Base-by-base conservation (phyloP, 148 eudicot species). In the Dianthus caryophyllus region DNA sequence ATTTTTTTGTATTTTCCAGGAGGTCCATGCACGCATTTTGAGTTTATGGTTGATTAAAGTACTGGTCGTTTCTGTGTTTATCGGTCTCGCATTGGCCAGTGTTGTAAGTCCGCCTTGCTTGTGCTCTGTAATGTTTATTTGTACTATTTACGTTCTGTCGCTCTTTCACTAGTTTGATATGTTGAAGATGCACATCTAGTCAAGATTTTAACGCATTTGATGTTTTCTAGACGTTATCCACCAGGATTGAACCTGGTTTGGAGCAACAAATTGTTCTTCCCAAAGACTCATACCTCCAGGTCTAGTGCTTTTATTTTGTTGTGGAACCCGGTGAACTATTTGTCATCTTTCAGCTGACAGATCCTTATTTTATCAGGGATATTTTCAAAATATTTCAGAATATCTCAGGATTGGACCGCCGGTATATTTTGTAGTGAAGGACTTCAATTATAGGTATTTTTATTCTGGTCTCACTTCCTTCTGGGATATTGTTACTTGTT, bases 221-320 rank as follows among this genome's bases (percentile, higher is more conserved):
- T 58, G 21, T 49, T 47, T 74, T 56, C n/a, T 71, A 95, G 97
- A 95, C 99, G 50, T 87, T 95, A 71, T 88, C 91, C 78, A 81
- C 97, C 29, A 88, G 99, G 84, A 90, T 95, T 68, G 82, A 95
- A 81, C 94, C 97, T 76, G 99, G 99, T 76, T 75, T 95, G 55
- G 97, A 95, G 78, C 99, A 95, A 79, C 90, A 90, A 76, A 86
- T 95, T 72, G 99, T 91, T 82, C 96, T 95, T 73, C 99, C 99
- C 59, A 84, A 89, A 68, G 91, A 95, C 73, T 95, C 97, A 16
- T 95, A 95, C 80, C 97, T 95, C 73, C 99, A 95, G 99, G 99
- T 94, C 64, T 74, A 59, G 26, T 63, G 46, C 59, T 31, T 25
- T 2, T 31, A 27, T 52, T 10, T 54, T 22, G 39, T 61, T 36